Evolutionary conservation across 495 filamentous ascomycete species (phyloP).

Genomic region (Penicillium coprophilum): DNA sequence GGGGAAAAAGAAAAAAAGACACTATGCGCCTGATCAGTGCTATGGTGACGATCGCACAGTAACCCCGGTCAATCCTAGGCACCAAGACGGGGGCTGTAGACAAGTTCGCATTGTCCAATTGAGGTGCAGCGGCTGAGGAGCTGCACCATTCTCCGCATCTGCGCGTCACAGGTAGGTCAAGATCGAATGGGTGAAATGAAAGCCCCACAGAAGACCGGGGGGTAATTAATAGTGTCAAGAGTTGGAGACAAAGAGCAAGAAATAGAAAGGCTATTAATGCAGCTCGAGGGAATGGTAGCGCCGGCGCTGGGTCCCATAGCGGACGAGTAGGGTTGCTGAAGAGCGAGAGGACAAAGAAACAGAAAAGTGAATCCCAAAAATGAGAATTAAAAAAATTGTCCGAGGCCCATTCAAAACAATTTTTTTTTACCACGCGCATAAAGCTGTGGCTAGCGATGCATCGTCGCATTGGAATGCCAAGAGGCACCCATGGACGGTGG

Average conservation of each 20-base stretch:
- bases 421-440: neutral
- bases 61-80: conserved; percentile 9
- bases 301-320: conserved; percentile 16
- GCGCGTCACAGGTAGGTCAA: conserved; percentile 19
- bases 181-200: conserved; percentile 14
- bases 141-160: conserved; percentile 25
- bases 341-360: neutral
- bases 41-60: conserved; percentile 12
- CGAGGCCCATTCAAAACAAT: conserved; percentile 7
- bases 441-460: neutral
- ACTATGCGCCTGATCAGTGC: conserved; percentile 14
- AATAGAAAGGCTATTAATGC: conserved; percentile 17
- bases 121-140: conserved; percentile 8
- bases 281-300: conserved; percentile 14
- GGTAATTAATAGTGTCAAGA: neutral
- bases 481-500: neutral
- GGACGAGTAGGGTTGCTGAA: conserved; percentile 3
- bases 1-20: conserved; percentile 17
- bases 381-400: neutral
- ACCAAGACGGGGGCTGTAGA: neutral
- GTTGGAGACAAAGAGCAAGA: conserved; percentile 12
- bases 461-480: neutral
- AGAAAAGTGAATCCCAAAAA: neutral
- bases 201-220: conserved; percentile 17
- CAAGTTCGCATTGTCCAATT: conserved; percentile 15